Percentiles rank a stretch among this genome's conserved stretches.
Evolutionary conservation across 192 early-diverging fungal species (phyloP).

Genomic region (Coemansia sp.): DNA sequence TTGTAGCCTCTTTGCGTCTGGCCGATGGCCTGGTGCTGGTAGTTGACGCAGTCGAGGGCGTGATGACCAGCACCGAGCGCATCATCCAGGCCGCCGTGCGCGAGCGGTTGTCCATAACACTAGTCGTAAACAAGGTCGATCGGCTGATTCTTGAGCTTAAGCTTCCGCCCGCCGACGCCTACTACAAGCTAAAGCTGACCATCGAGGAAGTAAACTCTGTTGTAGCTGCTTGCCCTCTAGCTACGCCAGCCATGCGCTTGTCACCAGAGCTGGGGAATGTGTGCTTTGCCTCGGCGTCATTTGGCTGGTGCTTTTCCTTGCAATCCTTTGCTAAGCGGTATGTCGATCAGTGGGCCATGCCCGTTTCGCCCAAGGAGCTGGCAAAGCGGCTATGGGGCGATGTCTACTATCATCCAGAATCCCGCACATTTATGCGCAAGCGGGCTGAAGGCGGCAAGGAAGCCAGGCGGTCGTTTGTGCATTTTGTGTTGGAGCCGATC

Average conservation of each 20-base stretch:
- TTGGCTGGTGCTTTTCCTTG: conserved; percentile 92
- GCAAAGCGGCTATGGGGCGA: conserved; percentile 96
- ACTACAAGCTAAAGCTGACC: conserved; percentile 92
- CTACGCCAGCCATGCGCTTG: conserved; percentile 50
- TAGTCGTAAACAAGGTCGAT: conserved; percentile 98
- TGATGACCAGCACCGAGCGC: conserved; percentile 91
- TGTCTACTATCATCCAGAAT: conserved; percentile 80
- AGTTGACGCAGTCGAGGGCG: conserved; percentile 95
- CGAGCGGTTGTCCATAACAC: conserved; percentile 71
- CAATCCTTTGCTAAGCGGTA: conserved; percentile 90
- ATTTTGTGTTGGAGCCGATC: conserved; percentile 93
- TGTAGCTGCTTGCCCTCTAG: conserved; percentile 48
- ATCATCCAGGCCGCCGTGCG: conserved; percentile 76
- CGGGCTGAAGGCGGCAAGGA: conserved; percentile 50
- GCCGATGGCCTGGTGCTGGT: conserved; percentile 88
- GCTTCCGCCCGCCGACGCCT: conserved; percentile 92
- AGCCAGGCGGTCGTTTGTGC: conserved; percentile 80
- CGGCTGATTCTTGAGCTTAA: conserved; percentile 95
- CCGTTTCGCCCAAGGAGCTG: conserved; percentile 61
- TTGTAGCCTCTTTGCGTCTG: conserved; percentile 77
- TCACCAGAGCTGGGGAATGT: conserved; percentile 96
- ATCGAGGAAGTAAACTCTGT: conserved; percentile 93
- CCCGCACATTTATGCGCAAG: conserved; percentile 76
- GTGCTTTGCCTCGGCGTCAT: conserved; percentile 82
- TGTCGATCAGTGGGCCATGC: conserved; percentile 67